Evolutionary conservation across 2,329 filamentous ascomycete species (phyloP).

Genomic region (Ascocoryne sarcoides): DNA sequence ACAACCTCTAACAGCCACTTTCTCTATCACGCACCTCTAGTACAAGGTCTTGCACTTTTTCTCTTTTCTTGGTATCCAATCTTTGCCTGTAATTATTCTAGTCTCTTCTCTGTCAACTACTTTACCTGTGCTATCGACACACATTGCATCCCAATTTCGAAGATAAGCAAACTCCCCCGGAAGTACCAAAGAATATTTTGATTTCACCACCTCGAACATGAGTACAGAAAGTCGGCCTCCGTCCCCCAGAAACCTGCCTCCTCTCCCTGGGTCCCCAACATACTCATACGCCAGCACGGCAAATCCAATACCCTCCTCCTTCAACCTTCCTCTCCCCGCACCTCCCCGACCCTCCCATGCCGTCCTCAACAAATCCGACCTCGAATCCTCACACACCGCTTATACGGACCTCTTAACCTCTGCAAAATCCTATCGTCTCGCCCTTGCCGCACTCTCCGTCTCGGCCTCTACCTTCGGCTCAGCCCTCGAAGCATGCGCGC

Average conservation of each 20-base stretch:
- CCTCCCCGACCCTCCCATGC: conserved; percentile 48
- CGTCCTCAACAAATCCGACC: conserved; percentile 54
- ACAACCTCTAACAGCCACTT: conserved; percentile 5
- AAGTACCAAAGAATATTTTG: too few species aligned
- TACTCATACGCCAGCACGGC: conserved; percentile 56
- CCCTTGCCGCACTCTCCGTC: conserved; percentile 50
- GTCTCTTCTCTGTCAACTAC: neutral
- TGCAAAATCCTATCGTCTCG: conserved; percentile 55
- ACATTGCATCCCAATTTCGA: too few species aligned
- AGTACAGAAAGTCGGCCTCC: neutral
- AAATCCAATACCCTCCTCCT: conserved; percentile 46
- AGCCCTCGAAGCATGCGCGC: conserved; percentile 59
- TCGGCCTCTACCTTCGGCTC: conserved; percentile 56
- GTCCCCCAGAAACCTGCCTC: conserved; percentile 43
- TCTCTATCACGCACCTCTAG: neutral
- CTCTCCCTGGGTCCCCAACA: conserved; percentile 53
- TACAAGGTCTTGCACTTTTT: neutral
- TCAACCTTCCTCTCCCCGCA: conserved; percentile 52
- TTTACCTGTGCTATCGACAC: too few species aligned
- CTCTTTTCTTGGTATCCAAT: conserved; percentile 4
- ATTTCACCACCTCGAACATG: neutral
- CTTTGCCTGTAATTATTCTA: conserved; percentile 1
- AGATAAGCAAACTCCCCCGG: conserved; percentile 12
- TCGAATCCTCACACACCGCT: conserved; percentile 52
- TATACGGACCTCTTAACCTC: conserved; percentile 53